Evolutionary conservation across 2,329 filamentous ascomycete species (phyloP).

Genomic region (Penicillium glabrum): DNA sequence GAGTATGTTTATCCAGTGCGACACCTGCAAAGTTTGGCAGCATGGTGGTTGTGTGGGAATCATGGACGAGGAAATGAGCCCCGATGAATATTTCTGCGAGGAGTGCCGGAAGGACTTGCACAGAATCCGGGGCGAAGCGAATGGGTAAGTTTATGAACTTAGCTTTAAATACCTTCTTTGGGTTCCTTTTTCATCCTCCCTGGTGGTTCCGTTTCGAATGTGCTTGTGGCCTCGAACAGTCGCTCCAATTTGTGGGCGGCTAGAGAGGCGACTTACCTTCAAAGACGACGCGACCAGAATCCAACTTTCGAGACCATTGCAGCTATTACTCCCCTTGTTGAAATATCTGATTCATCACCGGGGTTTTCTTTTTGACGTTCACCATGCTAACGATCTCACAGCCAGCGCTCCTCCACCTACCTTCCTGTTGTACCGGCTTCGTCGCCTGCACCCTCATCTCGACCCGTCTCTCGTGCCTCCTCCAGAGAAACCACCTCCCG

Average conservation of each 20-base stretch:
- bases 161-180: not conserved
- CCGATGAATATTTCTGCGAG: slow-evolving; percentile 98
- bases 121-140: slow-evolving; percentile 73
- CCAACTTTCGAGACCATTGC: not conserved
- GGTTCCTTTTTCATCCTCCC: not conserved
- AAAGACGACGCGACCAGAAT: not conserved
- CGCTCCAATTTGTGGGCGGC: not conserved
- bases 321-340: not conserved
- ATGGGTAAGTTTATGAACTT: slow-evolving; percentile 67
- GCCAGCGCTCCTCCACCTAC: slow-evolving; percentile 64
- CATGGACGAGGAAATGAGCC: slow-evolving; percentile 87
- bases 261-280: not conserved
- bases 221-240: not conserved
- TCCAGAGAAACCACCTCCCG: slow-evolving; percentile 38
- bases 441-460: slow-evolving; percentile 44
- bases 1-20: slow-evolving; percentile 96
- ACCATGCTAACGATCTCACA: slow-evolving; percentile 40
- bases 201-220: not conserved
- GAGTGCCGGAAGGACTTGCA: slow-evolving; percentile 90
- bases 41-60: slow-evolving; percentile 97
- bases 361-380: not conserved
- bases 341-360: not conserved
- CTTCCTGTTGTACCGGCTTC: slow-evolving; percentile 57
- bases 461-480: slow-evolving; percentile 44
- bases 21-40: slow-evolving; percentile 97